A percentile compares a stretch with the other conserved stretches of the same genome.
phyloP scores from a whole-genome alignment of 2,329 filamentous ascomycete species.

The Lojkania enalia region DNA sequence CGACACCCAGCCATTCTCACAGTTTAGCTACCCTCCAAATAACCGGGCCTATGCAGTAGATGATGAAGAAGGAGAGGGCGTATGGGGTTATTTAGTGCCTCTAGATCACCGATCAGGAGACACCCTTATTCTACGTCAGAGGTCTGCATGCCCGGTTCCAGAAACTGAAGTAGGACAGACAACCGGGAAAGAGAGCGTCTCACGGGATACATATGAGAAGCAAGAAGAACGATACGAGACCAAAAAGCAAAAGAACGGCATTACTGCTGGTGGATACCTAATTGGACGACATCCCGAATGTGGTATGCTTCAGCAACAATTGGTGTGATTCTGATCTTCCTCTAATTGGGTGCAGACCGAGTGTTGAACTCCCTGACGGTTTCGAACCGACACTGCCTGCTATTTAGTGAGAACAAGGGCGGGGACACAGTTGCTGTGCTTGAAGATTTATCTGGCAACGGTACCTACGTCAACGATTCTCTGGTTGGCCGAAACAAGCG shows the following conservation, averaged over 20 bases:
- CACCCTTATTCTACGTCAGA: conserved; percentile 73
- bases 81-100: conserved; percentile 94
- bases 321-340: conserved; percentile 21
- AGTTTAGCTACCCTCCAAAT: conserved; percentile 74
- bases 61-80: conserved; percentile 80
- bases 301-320: conserved; percentile 60
- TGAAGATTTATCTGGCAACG: conserved; percentile 93
- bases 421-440: conserved; percentile 70
- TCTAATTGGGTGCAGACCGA: conserved; percentile 61
- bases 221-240: conserved; percentile 65
- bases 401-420: conserved; percentile 65
- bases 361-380: conserved; percentile 74
- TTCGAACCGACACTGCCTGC: conserved; percentile 80
- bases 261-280: conserved; percentile 80
- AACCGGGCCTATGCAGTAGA: conserved; percentile 79
- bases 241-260: conserved; percentile 52
- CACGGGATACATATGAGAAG: conserved; percentile 59
- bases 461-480: conserved; percentile 92
- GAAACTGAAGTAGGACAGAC: conserved; percentile 42
- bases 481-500: conserved; percentile 90
- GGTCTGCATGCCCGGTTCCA: conserved; percentile 69
- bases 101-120: conserved; percentile 71
- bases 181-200: conserved; percentile 50
- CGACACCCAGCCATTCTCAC: conserved; percentile 79
- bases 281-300: conserved; percentile 94